Base-by-base conservation (phyloP, 495 filamentous ascomycete genomes). In the Parathielavia hyrcaniae region DNA sequence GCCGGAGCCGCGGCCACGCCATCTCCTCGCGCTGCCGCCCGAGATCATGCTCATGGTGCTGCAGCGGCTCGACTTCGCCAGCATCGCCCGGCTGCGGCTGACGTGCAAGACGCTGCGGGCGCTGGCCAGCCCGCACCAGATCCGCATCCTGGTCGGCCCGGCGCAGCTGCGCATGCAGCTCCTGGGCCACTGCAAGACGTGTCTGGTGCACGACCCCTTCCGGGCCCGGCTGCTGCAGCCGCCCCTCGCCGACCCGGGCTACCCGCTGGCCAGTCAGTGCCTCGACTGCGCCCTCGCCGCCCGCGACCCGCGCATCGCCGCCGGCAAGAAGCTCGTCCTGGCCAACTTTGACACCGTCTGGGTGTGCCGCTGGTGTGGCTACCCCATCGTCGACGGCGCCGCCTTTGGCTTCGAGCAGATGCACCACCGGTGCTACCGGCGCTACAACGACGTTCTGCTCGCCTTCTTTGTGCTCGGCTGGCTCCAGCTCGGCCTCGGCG, bases 21-120 rank as follows among this genome's bases (percentile, higher is more conserved):
- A 53, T 34, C 53, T 71, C 34, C 59, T 68, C 17, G 32, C 41
- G 1, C 55, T 75, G 4, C 71, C 69, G 5, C 49, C 50, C 12
- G 72, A 75, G 53, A 50, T 73, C 7, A 64, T 71, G n/a, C 61
- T 71, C 44, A 39, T 59, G 45, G 49, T 75, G 23, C 39, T 72
- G 17, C 53, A 45, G 1, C 60, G 61, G 14, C 53, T 71, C 30
- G 43, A 57, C 39, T 65, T 75, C 23, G 62, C 59, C 50, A 61
- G 63, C 50, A 62, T 70, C 6, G 50, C 65, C n/a, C 54, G 59
- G 11, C 66, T 75, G 30, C 65, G 71, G 7, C 38, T 53, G n/a
- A 72, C 71, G 5, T 70, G 68, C 66, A 66, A 63, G n/a, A 38
- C 41, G 8, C 62, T 68, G 47, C 69, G 56, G 30, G 39, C 49